These are phyloP conservation scores for Clonostachys byssicola DNA, from an alignment of 2,329 filamentous ascomycete genomes.

Conservation along the genomic window DNA sequence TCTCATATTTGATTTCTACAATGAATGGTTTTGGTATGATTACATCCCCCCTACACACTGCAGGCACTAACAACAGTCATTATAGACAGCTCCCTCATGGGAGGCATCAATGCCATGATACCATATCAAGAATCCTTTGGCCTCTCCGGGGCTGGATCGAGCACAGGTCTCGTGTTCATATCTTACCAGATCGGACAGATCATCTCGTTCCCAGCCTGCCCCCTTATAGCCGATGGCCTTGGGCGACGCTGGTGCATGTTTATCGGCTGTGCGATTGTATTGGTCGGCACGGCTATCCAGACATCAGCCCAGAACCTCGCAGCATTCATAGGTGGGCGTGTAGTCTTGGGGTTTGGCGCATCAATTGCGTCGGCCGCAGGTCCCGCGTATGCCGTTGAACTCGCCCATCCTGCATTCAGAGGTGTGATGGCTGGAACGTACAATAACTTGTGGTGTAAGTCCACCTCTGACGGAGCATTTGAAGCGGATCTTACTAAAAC, in stretches of 20 bases:
- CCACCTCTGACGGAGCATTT: not conserved
- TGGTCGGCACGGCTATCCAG: slow-evolving; percentile 19
- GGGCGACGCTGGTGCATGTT: slow-evolving; percentile 43
- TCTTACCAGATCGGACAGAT: slow-evolving; percentile 44
- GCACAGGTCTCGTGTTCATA: slow-evolving; percentile 37
- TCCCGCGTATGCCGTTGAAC: slow-evolving; percentile 58
- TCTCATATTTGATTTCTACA: slow-evolving; percentile 18
- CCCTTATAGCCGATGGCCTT: slow-evolving; percentile 30
- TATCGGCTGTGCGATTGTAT: slow-evolving; percentile 45
- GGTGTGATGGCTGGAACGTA: slow-evolving; percentile 29
- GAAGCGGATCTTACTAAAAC: not conserved
- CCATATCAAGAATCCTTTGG: slow-evolving; percentile 39
- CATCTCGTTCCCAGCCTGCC: slow-evolving; percentile 19
- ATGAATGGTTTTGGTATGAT: slow-evolving; percentile 20
- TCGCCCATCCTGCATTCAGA: slow-evolving; percentile 58
- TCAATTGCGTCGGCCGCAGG: slow-evolving; percentile 55
- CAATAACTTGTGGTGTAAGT: slow-evolving; percentile 5
- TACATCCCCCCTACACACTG: not conserved
- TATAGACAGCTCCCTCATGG: slow-evolving; percentile 26
- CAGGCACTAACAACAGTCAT: not conserved
- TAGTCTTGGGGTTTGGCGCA: slow-evolving; percentile 52
- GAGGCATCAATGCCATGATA: slow-evolving; percentile 38
- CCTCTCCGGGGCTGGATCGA: slow-evolving; percentile 34
- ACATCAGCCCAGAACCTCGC: slow-evolving; percentile 29
- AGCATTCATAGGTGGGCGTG: slow-evolving; percentile 51